Evolutionary conservation across 2,329 filamentous ascomycete genomes (phyloP).

Genomic region (Neofusicoccum parvum): DNA sequence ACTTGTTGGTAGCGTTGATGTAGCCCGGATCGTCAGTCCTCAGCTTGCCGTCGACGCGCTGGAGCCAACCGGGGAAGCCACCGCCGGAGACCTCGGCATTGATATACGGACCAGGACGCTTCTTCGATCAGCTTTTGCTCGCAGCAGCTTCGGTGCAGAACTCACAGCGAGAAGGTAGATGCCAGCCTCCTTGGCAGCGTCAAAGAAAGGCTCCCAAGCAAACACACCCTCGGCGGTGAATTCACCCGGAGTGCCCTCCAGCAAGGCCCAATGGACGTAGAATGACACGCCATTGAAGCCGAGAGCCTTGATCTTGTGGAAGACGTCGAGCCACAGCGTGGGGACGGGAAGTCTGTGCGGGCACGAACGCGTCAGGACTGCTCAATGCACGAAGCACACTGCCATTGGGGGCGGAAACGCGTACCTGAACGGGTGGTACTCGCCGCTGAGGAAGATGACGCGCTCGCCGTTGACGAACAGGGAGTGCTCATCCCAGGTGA

Average conservation of each 20-base stretch:
- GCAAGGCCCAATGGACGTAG: slow-evolving; percentile 76
- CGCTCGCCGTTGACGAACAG: slow-evolving; percentile 71
- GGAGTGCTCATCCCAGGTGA: slow-evolving; percentile 74
- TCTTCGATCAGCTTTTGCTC: slow-evolving; percentile 21
- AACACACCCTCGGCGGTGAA: slow-evolving; percentile 74
- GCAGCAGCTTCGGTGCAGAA: slow-evolving; percentile 18
- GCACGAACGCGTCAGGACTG: background rate
- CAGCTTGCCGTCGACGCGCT: slow-evolving; percentile 65
- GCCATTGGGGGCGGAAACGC: background rate
- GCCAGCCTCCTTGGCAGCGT: slow-evolving; percentile 71
- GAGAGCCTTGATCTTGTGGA: slow-evolving; percentile 80
- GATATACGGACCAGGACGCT: slow-evolving; percentile 69
- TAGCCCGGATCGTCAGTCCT: slow-evolving; percentile 65
- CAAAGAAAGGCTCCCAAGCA: slow-evolving; percentile 72
- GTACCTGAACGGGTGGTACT: slow-evolving; percentile 69
- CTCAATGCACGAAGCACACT: background rate
- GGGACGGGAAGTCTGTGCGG: slow-evolving; percentile 58
- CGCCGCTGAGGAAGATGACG: slow-evolving; percentile 71
- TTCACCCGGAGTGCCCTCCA: slow-evolving; percentile 72
- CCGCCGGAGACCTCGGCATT: slow-evolving; percentile 77
- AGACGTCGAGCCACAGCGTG: slow-evolving; percentile 68
- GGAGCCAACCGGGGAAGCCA: slow-evolving; percentile 79
- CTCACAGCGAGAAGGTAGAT: slow-evolving; percentile 71
- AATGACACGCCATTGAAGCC: slow-evolving; percentile 81
- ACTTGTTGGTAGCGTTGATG: slow-evolving; percentile 68